Percentiles rank a stretch among this genome's conserved stretches.
Evolutionary conservation across 495 filamentous ascomycete genomes (phyloP).

Genomic region (Penicillium pulvis): DNA sequence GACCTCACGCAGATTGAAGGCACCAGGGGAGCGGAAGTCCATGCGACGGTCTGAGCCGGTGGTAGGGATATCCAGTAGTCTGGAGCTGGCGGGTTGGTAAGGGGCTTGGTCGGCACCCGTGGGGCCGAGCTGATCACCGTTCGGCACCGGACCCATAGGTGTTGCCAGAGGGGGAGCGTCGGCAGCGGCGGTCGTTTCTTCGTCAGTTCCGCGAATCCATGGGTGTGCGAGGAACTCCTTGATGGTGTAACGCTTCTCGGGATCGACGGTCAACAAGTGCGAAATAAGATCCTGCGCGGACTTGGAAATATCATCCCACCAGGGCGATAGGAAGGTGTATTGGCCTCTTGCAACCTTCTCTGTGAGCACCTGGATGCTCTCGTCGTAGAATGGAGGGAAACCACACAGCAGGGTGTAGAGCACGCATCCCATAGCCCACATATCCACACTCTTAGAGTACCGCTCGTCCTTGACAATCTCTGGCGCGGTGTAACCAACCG

Average conservation of each 20-base stretch:
- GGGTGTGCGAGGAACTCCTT: constrained; percentile 86
- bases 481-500: constrained; percentile 97
- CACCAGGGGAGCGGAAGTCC: constrained; percentile 96
- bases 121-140: constrained; percentile 36
- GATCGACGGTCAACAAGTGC: constrained; percentile 90
- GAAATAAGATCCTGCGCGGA: constrained; percentile 91
- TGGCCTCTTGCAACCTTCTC: constrained; percentile 97
- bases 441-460: constrained; percentile 98
- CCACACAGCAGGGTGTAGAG: constrained; percentile 96
- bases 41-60: constrained; percentile 63
- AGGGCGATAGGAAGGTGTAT: constrained; percentile 96
- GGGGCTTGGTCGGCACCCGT: constrained; percentile 42
- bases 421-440: constrained; percentile 98
- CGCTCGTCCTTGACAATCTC: constrained; percentile 99
- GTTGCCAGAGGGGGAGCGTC: constrained; percentile 80
- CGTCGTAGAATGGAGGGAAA: constrained; percentile 98
- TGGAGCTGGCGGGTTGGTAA: constrained; percentile 43
- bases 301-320: constrained; percentile 99
- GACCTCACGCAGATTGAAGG: constrained; percentile 92
- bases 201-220: constrained; percentile 81
- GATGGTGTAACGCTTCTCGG: constrained; percentile 87
- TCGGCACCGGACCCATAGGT: constrained; percentile 52
- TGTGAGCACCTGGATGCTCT: constrained; percentile 94
- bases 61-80: constrained; percentile 53
- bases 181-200: constrained; percentile 69